Percentiles rank a stretch among this genome's conserved stretches.
Conservation (phyloP, 495 filamentous ascomycete species). For the Talaromyces stipitatus region DNA sequence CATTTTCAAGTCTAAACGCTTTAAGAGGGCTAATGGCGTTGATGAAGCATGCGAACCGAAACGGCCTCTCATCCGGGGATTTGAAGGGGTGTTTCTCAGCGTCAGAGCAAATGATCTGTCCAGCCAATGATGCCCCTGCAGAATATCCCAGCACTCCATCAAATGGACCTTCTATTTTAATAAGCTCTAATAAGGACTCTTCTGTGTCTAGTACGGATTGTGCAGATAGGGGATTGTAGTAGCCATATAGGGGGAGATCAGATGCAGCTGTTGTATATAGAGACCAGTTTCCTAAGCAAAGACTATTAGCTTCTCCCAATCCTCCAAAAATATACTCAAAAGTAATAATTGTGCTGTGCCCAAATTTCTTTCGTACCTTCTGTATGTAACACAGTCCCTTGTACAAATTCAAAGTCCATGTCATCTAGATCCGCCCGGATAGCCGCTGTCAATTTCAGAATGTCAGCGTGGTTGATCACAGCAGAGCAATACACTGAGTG, state of each 20-base stretch:
- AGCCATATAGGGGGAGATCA: slow-evolving; percentile 8
- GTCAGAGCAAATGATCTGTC: slow-evolving; percentile 9
- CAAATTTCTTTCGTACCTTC: slow-evolving; percentile 9
- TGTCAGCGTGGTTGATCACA: neutral
- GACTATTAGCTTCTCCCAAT: neutral
- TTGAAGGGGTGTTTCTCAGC: slow-evolving; percentile 10
- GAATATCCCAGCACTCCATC: slow-evolving; percentile 14
- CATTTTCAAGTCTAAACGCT: slow-evolving; percentile 4
- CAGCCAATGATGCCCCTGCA: slow-evolving; percentile 12
- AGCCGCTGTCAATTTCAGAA: slow-evolving; percentile 3
- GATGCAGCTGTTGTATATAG: slow-evolving; percentile 7
- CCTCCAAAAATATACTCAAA: too few relatives aligned
- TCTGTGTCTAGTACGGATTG: slow-evolving; percentile 6
- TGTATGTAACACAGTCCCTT: slow-evolving; percentile 8
- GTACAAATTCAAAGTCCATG: slow-evolving; percentile 13
- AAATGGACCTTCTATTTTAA: slow-evolving; percentile 10
- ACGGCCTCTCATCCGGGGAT: slow-evolving; percentile 4
- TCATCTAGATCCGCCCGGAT: slow-evolving; percentile 10
- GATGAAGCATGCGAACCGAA: slow-evolving; percentile 11
- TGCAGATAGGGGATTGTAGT: slow-evolving; percentile 7
- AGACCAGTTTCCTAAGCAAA: slow-evolving; percentile 3
- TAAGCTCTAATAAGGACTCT: slow-evolving; percentile 3
- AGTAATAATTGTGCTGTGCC: too few relatives aligned
- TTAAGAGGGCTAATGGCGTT: slow-evolving; percentile 7
- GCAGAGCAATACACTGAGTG: neutral